Base-by-base conservation (phyloP, 2,329 filamentous ascomycete genomes). In the Fusarium stilboides region DNA sequence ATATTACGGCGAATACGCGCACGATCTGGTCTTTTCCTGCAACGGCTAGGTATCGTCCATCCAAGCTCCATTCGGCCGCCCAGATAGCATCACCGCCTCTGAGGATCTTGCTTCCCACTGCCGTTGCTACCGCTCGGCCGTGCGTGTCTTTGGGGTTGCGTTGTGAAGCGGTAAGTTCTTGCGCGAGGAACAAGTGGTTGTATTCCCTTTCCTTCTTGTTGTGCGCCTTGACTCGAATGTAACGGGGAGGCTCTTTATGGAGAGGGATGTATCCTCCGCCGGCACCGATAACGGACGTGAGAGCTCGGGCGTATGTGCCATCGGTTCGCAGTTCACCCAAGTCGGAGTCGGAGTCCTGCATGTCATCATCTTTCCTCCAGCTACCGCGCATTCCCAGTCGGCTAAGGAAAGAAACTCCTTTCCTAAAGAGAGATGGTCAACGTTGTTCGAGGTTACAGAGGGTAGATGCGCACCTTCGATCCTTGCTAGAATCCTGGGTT, bases 21-120 rank as follows among this genome's bases (percentile, higher is more conserved):
- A 99, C 89, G 17, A 94, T 86, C 68, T 89, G 89, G 77, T 98
- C 96, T 71, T 95, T 93, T 6, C 96, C 96, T 13, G 92, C 96
- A n/a, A 94, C 94, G 8, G 96, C 96, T 19, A 99, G 84, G 77
- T 94, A 97, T 74, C 87, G 92, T 7, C 96, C 96, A 81, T 98
- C 95, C 63, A 91, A 91, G 75, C 95, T 98, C 75, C 98, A 98
- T 74, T 96, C 93, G 68, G 93, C 89, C 0, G 95, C 91, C 96
- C 96, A 99, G 34, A 97, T 90, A 0, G 96, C 94, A 63, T 92
- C 87, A 37, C 84, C 84, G 9, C 82, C 82, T 42, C 80, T 79
- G 5, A 81, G 68, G 34, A 82, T 77, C 65, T 80, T 82, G 61
- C 79, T 82, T 45, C 80, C 81, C 14, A 81, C 77, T 15, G 78